Evolutionary conservation across 2,329 filamentous ascomycete genomes (phyloP), one percentile per base, ranked within the genome.

Genomic region (Iodosphaeria phyllophila): DNA sequence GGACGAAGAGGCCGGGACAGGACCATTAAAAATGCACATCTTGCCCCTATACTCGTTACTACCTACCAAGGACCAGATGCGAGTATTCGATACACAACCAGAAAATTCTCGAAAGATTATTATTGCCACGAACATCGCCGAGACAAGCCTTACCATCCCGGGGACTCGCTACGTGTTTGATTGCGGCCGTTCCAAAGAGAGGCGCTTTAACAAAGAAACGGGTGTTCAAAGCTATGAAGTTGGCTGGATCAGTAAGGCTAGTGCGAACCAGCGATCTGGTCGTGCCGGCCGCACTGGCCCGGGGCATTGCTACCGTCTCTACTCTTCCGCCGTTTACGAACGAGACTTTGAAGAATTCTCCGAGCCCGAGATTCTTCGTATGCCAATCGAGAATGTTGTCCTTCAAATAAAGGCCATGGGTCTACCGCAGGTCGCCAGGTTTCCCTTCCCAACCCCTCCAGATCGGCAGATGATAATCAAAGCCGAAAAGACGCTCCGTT

Each of bases 171-270:
- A 93, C 42, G 89, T 98, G 6, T 93, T 98, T 33, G 86, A 95
- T 47, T 84, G 79, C 35, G 89, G 89, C 17, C 65, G 91, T 24
- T 76, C 79, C 18, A 98, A 98, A 48, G 84, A 93, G 47, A 75
- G 86, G 33, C 77, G 74, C 29, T 95, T 89, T 40, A 79, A 95
- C 43, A 63, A 69, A n/a, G 55, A 68, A 8, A 93, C 78, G 6
- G 86, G 86, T 4, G 86, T 98, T 1, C 89, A 98, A 46, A 92
- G 77, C 42, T 98, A 92, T 44, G 78, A 92, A 39, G 69, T 98
- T 26, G 76, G 77, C 20, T 98, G 86, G 82, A 91, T 95, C 44
- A 93, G 84, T 54, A 95, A 98, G 53, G 89, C 89, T 15, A 92
- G 82, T 45, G 86, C 89, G 6, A 78, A 74, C 35, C 89, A 98